Evolutionary conservation across 1,139 yeast genomes (phyloP).

Genomic region (Tardiomyces depauwii): DNA sequence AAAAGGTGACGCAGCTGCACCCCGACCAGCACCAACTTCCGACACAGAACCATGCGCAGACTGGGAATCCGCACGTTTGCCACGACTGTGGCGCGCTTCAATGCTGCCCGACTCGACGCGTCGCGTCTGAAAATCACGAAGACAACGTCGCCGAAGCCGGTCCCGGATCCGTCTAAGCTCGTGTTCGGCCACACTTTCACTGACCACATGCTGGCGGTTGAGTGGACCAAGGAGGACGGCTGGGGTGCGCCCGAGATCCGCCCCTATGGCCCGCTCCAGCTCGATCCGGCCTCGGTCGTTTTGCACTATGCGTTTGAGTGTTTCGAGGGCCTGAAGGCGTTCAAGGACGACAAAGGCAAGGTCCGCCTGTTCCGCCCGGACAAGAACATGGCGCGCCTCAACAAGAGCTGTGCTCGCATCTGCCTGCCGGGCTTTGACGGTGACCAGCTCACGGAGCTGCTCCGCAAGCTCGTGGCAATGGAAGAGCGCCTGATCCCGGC

Average conservation of each 20-base stretch:
- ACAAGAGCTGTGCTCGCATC: conserved; percentile 75
- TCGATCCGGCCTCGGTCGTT: conserved; percentile 84
- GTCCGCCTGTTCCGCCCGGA: conserved; percentile 83
- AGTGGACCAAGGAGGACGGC: conserved; percentile 69
- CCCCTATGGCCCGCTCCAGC: conserved; percentile 63
- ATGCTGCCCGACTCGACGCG: conserved; percentile 47
- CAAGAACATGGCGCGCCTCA: conserved; percentile 86
- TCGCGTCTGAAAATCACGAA: conserved; percentile 50
- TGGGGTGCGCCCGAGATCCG: conserved; percentile 81
- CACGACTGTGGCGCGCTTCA: not conserved
- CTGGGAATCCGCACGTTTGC: not conserved
- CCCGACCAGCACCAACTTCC: not conserved
- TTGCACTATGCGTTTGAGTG: conserved; percentile 93
- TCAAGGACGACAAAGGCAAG: conserved; percentile 48
- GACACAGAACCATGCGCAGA: not conserved
- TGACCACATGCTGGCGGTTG: conserved; percentile 79
- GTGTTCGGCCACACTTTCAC: conserved; percentile 84
- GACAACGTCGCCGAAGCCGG: conserved; percentile 49
- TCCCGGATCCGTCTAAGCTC: conserved; percentile 62
- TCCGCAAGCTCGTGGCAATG: conserved; percentile 59
- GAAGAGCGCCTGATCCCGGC: conserved; percentile 75
- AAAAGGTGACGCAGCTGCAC: too few relatives aligned
- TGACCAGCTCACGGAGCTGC: conserved; percentile 61
- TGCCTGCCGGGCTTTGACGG: conserved; percentile 77
- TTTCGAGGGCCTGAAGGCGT: conserved; percentile 95